Evolutionary conservation across 306 rosid genomes (phyloP).

Genomic region (barrel medic (Medicago truncatula)): MtrunA17r5.0-ANR NC_053048.1:34380001-34380500

Average conservation of each 20-base stretch:
- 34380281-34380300: background rate
- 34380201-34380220: conserved; percentile 32
- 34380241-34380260: conserved; percentile 19
- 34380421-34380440: too few relatives aligned
- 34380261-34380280: conserved; percentile 18
- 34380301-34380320: background rate
- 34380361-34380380: background rate
- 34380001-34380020: conserved; percentile 4
- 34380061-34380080: conserved; percentile 30
- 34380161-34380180: conserved; percentile 99
- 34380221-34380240: conserved; percentile 22
- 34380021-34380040: conserved; percentile 31
- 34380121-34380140: conserved; percentile 99
- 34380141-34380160: conserved; percentile 89
- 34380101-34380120: conserved; percentile 99
- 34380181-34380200: conserved; percentile 90
- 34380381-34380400: background rate
- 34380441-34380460: too few relatives aligned
- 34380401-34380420: background rate
- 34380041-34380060: conserved; percentile 29
- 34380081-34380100: conserved; percentile 81
- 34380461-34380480: too few relatives aligned
- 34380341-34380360: background rate
- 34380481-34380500: too few relatives aligned
- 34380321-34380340: background rate